Conservation (phyloP, 2,329 filamentous ascomycete genomes). For the Coleophoma crateriformis region DNA sequence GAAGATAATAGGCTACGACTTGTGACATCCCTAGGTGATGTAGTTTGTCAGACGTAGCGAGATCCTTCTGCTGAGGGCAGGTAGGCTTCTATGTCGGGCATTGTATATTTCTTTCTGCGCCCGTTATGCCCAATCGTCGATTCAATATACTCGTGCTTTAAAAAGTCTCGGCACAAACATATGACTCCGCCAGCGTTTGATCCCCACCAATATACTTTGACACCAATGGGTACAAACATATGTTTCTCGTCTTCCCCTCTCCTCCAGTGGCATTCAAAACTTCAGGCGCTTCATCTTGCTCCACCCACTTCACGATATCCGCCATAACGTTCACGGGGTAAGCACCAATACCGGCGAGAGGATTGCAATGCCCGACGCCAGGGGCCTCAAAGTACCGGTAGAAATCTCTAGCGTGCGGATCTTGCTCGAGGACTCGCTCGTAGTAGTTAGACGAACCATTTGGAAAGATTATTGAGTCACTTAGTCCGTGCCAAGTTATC, state of each 20-base stretch:
- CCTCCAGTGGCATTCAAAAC: neutral
- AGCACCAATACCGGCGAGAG: neutral
- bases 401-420: neutral
- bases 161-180: neutral
- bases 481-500: conserved; percentile 3
- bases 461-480: conserved; percentile 26
- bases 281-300: neutral
- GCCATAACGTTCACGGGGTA: neutral
- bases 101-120: too few relatives aligned
- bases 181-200: neutral
- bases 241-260: neutral
- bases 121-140: too few relatives aligned
- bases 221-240: neutral
- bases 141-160: neutral
- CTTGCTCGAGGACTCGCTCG: conserved; percentile 17
- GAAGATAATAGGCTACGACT: too few relatives aligned
- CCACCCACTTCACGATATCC: neutral
- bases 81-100: too few relatives aligned
- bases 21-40: too few relatives aligned
- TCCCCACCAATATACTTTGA: neutral
- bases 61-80: too few relatives aligned
- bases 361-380: conserved; percentile 1
- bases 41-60: too few relatives aligned
- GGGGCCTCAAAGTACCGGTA: conserved; percentile 2
- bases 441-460: conserved; percentile 32